phyloP scores from a whole-genome alignment of 805 yeast species.

The Blastobotrys americana region DNA sequence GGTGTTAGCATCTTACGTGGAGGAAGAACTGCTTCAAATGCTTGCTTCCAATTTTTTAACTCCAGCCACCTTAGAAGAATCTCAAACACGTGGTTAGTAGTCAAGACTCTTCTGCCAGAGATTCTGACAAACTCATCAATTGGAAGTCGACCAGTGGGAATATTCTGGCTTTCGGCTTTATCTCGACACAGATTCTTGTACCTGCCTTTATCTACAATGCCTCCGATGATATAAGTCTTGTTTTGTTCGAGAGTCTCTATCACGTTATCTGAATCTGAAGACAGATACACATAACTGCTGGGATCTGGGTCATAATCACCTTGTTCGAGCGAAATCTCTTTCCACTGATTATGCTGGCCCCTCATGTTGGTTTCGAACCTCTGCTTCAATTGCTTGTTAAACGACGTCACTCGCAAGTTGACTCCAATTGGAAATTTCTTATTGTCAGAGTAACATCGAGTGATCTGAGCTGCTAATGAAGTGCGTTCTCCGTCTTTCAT shows the following conservation, averaged over 20 bases:
- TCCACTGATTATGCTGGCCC: conserved; percentile 60
- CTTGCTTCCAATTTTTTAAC: conserved; percentile 69
- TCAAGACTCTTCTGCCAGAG: conserved; percentile 80
- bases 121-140: conserved; percentile 76
- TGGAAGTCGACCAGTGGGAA: conserved; percentile 73
- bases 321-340: conserved; percentile 45
- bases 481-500: conserved; percentile 70
- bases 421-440: conserved; percentile 53
- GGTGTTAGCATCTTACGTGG: conserved; percentile 49
- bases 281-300: conserved; percentile 54
- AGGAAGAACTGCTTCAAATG: conserved; percentile 85
- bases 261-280: conserved; percentile 78
- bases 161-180: conserved; percentile 69
- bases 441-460: conserved; percentile 75
- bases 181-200: conserved; percentile 71
- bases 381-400: conserved; percentile 55
- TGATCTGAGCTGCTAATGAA: conserved; percentile 72
- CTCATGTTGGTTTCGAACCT: conserved; percentile 60
- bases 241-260: conserved; percentile 58
- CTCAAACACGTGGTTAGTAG: conserved; percentile 94
- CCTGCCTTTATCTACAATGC: conserved; percentile 92
- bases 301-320: conserved; percentile 30
- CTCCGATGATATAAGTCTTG: conserved; percentile 81
- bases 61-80: conserved; percentile 76
- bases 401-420: conserved; percentile 53